Evolutionary conservation across 352 stramenopile species (phyloP).

Genomic region (Globisporangium abappressorium): DNA sequence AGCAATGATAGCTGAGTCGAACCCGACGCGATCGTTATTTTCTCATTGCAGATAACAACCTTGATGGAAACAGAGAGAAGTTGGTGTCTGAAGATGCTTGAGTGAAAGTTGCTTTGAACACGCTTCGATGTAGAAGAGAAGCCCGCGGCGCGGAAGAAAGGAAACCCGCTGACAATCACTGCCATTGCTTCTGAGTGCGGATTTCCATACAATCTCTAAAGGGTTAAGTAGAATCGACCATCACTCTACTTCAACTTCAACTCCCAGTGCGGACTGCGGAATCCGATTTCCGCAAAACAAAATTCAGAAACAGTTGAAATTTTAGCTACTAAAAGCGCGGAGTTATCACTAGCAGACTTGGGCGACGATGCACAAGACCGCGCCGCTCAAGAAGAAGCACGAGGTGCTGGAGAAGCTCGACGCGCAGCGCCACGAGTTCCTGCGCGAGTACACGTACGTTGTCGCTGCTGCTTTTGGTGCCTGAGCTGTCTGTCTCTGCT

Average conservation of each 20-base stretch:
- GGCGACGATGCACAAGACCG: neutral
- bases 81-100: neutral
- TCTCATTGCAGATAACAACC: neutral
- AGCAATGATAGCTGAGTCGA: constrained; percentile 1
- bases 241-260: neutral
- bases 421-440: constrained; percentile 5
- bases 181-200: neutral
- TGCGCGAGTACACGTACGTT: constrained; percentile 7
- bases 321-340: neutral
- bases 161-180: no score
- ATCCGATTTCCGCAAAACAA: no score
- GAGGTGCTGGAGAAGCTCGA: constrained; percentile 12
- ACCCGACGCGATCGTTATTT: neutral
- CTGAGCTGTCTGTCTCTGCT: no score
- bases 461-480: neutral
- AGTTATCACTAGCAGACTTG: neutral
- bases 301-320: no score
- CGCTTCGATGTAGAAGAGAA: no score
- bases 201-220: neutral
- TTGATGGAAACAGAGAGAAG: neutral
- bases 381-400: neutral
- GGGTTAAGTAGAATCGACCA: neutral
- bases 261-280: neutral
- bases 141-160: no score
- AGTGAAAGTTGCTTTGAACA: neutral